Percentiles rank a stretch among this genome's conserved stretches.
These are phyloP conservation scores for Penstemon barbatus DNA, from an alignment of 257 asterid species.

Conservation along the genomic window DNA sequence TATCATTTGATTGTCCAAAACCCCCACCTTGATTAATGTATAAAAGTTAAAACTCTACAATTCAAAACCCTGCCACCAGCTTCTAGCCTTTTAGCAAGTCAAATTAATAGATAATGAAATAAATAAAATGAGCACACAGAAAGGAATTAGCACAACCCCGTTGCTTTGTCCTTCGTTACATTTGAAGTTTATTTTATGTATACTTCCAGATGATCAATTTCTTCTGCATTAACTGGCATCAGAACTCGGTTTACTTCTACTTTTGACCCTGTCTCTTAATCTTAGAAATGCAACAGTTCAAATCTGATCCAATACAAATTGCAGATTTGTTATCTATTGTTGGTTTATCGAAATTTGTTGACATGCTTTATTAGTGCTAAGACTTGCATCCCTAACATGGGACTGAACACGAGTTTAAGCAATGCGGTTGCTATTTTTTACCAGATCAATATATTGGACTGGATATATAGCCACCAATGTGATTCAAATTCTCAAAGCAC, in stretches of 20 bases:
- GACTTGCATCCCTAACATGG: neutral
- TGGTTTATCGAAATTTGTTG: neutral
- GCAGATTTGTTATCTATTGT: neutral
- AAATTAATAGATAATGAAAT: neutral
- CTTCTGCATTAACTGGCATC: neutral
- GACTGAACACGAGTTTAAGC: neutral
- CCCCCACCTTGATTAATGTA: neutral
- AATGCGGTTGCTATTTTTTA: neutral
- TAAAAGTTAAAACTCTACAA: neutral
- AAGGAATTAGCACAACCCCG: neutral
- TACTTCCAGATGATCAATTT: neutral
- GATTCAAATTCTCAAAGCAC: conserved; percentile 24
- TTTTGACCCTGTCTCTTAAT: neutral
- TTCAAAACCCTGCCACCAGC: neutral
- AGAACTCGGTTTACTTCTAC: neutral
- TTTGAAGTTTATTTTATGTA: neutral
- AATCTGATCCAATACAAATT: neutral
- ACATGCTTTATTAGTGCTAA: neutral
- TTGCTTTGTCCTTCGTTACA: neutral
- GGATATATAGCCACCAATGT: neutral
- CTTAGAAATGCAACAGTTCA: neutral
- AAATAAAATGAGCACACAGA: neutral
- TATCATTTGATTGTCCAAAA: neutral
- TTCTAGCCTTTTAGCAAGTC: conserved; percentile 2
- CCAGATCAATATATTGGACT: neutral